Percentiles rank a stretch among this genome's conserved stretches.
These are phyloP conservation scores for Sporopachydermia quercuum DNA, from an alignment of 805 yeast species.

Conservation along the genomic window DNA sequence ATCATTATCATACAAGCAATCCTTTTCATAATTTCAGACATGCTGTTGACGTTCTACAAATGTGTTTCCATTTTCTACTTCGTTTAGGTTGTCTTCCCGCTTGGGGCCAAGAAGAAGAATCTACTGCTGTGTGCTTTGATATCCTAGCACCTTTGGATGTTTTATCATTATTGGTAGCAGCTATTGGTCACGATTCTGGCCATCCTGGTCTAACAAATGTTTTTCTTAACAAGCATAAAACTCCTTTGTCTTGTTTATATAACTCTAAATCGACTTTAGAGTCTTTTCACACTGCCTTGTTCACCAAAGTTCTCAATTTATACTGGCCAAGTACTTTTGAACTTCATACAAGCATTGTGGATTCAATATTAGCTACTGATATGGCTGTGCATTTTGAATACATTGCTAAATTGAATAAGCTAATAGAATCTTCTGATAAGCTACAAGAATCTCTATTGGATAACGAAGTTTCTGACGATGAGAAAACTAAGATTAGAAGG, in stretches of 20 bases:
- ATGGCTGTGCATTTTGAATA: constrained; percentile 81
- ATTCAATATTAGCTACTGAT: constrained; percentile 66
- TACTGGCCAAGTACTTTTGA: constrained; percentile 31
- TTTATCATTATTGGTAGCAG: constrained; percentile 56
- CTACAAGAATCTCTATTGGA: constrained; percentile 11
- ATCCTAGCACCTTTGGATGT: constrained; percentile 26
- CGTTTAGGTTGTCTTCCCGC: constrained; percentile 6
- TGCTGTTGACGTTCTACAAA: constrained; percentile 91
- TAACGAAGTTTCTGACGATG: constrained; percentile 5
- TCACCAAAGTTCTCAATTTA: constrained; percentile 32
- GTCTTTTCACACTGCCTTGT: constrained; percentile 61
- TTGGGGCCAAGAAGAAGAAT: background rate
- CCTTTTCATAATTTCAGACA: constrained; percentile 93
- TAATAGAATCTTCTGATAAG: constrained; percentile 11
- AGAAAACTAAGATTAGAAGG: constrained; percentile 14
- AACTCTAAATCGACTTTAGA: constrained; percentile 63
- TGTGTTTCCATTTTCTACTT: constrained; percentile 51
- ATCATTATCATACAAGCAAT: constrained; percentile 70
- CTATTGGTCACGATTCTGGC: constrained; percentile 90
- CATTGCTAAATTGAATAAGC: constrained; percentile 34
- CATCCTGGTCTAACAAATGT: constrained; percentile 93
- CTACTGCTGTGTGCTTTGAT: background rate
- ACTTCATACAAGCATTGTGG: constrained; percentile 14
- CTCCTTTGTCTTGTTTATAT: constrained; percentile 52
- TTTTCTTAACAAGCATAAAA: constrained; percentile 38